Conservation (phyloP, 2,329 filamentous ascomycete genomes). For the Cyanodermella asteris region DNA sequence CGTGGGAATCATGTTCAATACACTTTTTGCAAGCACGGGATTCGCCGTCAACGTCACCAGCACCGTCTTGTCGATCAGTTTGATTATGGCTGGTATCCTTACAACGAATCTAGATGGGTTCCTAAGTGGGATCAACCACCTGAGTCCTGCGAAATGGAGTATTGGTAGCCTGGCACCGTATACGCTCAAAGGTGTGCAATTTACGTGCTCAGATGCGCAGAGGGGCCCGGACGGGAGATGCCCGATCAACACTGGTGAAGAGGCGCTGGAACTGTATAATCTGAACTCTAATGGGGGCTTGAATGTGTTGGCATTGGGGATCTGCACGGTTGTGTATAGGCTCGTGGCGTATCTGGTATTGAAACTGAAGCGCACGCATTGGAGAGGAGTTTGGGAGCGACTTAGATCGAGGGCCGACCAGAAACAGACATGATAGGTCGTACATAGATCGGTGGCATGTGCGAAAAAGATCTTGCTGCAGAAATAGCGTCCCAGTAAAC, state of each 20-base stretch:
- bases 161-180: constrained; percentile 45
- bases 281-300: constrained; percentile 37
- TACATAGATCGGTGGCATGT: too few relatives aligned
- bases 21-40: constrained; percentile 49
- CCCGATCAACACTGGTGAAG: constrained; percentile 40
- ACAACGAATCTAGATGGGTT: constrained; percentile 46
- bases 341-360: constrained; percentile 39
- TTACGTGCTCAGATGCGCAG: constrained; percentile 42
- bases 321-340: constrained; percentile 43
- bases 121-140: constrained; percentile 46
- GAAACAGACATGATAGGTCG: too few relatives aligned
- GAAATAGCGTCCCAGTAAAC: too few relatives aligned
- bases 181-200: constrained; percentile 35
- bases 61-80: constrained; percentile 46
- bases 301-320: constrained; percentile 41
- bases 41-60: constrained; percentile 56
- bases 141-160: constrained; percentile 49
- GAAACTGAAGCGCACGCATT: constrained; percentile 31
- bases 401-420: too few relatives aligned
- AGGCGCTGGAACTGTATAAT: constrained; percentile 46
- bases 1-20: constrained; percentile 62
- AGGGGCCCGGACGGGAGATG: constrained; percentile 37
- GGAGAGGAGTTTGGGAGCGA: constrained; percentile 17
- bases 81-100: constrained; percentile 49
- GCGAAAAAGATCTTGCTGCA: too few relatives aligned